A percentile compares a stretch with the other conserved stretches of the same genome.
These are phyloP conservation scores for Astragalus membranaceus DNA, from an alignment of 306 rosid genomes.

Conservation along the genomic window DNA sequence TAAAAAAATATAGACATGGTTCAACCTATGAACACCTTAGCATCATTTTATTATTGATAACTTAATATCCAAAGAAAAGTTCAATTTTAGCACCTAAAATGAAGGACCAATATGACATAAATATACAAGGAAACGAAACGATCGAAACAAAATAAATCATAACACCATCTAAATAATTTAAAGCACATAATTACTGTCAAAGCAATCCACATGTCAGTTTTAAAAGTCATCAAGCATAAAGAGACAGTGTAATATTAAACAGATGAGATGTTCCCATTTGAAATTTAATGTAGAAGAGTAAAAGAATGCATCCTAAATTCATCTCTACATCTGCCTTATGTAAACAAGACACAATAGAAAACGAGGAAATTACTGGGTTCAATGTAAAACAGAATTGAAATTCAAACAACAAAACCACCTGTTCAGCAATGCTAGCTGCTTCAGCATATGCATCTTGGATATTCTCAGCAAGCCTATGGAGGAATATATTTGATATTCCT, in stretches of 20 bases:
- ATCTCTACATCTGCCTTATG: background rate
- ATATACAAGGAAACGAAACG: no score
- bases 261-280: background rate
- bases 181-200: background rate
- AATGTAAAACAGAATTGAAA: constrained; percentile 2
- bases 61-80: no score
- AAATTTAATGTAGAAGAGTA: background rate
- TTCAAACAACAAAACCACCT: constrained; percentile 44
- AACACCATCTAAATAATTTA: background rate
- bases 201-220: background rate
- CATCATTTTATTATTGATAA: no score
- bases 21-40: no score
- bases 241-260: background rate
- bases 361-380: constrained; percentile 11
- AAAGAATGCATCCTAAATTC: constrained; percentile 2
- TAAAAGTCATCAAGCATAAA: background rate
- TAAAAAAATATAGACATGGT: no score
- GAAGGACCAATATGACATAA: no score
- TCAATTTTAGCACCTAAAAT: no score
- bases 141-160: constrained; percentile 3
- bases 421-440: constrained; percentile 98
- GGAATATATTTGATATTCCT: constrained; percentile 96
- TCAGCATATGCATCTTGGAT: constrained; percentile 99
- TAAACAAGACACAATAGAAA: background rate
- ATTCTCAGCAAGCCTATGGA: constrained; percentile 95